Conservation (phyloP, 768 basidiomycete genomes). For the Piloderma croceum region DNA sequence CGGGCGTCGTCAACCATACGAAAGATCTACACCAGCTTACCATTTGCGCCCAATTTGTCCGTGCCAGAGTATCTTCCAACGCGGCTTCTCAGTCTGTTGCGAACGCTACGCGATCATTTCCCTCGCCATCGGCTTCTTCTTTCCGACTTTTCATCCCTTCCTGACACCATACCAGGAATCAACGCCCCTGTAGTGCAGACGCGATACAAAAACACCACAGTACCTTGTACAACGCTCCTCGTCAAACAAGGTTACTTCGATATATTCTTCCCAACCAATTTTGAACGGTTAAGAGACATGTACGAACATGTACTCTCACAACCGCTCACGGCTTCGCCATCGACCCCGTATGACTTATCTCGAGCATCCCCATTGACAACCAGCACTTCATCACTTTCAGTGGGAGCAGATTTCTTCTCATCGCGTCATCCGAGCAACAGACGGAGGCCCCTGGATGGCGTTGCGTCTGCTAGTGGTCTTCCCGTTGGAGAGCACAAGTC, state of each 20-base stretch:
- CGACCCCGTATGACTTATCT: too few species aligned
- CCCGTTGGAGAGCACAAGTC: conserved; percentile 79
- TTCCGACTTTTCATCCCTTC: conserved; percentile 86
- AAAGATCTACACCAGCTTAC: conserved; percentile 60
- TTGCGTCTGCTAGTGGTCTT: conserved; percentile 67
- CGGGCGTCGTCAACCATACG: conserved; percentile 53
- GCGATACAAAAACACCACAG: conserved; percentile 73
- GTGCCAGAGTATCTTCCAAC: conserved; percentile 90
- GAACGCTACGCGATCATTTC: conserved; percentile 75
- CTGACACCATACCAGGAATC: conserved; percentile 63
- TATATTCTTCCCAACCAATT: conserved; percentile 96
- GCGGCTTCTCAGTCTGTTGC: conserved; percentile 77
- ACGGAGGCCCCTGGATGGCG: conserved; percentile 62
- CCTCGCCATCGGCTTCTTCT: conserved; percentile 92
- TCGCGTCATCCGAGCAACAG: conserved; percentile 53
- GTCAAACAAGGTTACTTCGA: conserved; percentile 97
- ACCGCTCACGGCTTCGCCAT: conserved; percentile 32
- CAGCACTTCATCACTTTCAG: conserved; percentile 42
- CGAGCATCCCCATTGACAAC: conserved; percentile 50
- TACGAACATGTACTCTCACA: conserved; percentile 79
- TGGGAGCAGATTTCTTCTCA: conserved; percentile 67
- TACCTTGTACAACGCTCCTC: conserved; percentile 85
- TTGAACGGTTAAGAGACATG: conserved; percentile 79
- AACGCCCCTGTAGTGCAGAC: conserved; percentile 95
- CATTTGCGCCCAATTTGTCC: conserved; percentile 89